Base-by-base conservation (phyloP, 2,329 filamentous ascomycete species). In the Rasamsonia emersonii region DNA sequence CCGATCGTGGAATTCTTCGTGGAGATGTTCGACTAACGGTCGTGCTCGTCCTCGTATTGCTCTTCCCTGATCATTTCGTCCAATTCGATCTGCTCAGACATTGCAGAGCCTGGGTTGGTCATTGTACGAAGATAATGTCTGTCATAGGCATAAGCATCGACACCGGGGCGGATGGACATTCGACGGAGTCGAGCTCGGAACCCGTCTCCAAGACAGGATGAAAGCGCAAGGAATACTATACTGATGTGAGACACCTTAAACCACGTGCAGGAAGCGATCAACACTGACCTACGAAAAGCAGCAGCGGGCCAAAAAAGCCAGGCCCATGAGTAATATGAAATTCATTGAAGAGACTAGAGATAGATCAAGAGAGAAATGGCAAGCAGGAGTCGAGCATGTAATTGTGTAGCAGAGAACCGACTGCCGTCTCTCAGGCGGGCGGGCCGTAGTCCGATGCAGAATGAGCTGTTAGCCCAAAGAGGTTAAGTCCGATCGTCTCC, bases 71-170 rank as follows among this genome's bases (percentile, higher is more conserved):
- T 56, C 68, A 77, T 73, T 36, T 74, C 68, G 39, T 77, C 69
- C 66, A 77, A 64, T 52, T 78, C 73, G 38, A 78, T 76, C 40
- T 76, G 71, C 47, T 77, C 73, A 48, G 72, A 77, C 38, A 72
- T 68, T 6, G 64, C 66, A 19, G 64, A 59, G 5, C 67, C 68
- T 5, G 65, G 64, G 24, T 67, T 67, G n/a, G 68, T 67, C 54
- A 77, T 68, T 9, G 65, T 67, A 25, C 70, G 63, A 24, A 72
- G 67, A 42, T 77, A 77, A 40, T 66, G 66, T 30, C 67, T 60
- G 24, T 70, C 73, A 42, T 73, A 77, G 2, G 65, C 64, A 28
- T n/a, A n/a, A n/a, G n/a, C n/a, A n/a, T n/a, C n/a, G n/a, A n/a
- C n/a, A n/a, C n/a, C n/a, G n/a, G n/a, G n/a, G n/a, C n/a, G n/a